Base-by-base conservation (phyloP, 2,329 filamentous ascomycete genomes). In the Cordyceps javanica region DNA sequence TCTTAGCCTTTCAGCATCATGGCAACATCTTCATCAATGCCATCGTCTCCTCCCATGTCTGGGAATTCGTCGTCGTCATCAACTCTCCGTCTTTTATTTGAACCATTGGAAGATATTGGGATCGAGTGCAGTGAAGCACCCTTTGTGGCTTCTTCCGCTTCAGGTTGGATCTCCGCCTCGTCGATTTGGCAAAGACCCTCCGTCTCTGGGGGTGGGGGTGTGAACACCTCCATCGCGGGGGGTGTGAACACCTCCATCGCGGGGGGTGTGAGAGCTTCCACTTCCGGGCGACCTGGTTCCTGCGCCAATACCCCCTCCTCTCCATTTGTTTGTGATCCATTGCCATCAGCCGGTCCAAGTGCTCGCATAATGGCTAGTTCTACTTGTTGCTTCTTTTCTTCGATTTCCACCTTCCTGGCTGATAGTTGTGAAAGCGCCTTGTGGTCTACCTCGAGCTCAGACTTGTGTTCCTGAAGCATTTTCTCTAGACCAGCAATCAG, bases 321-420 rank as follows among this genome's bases (percentile, higher is more conserved):
- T 50, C 77, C 71, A 9, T 76, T 75, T 3, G 77, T 75, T 3
- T 77, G 73, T 10, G 82, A 76, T 9, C 72, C 72, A 48, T 76
- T 73, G 21, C 76, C 74, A 58, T 82, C 79, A 9, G 85, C 81
- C 1, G 83, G 81, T 14, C 85, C 84, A 23, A 96, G 80, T 9
- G 90, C 90, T 53, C 88, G 85, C 82, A 99, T 91, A 64, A 99
- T 97, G 50, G 85, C 87, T 63, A 93, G 85, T 71, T 99, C 94
- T 8, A 99, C 91, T 49, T 94, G 88, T 54, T 87, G 85, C 72
- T 95, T 96, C 73, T 90, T 92, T 19, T 79, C 76, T 65, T 97
- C 92, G 16, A 91, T 90, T 57, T 86, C 84, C 2, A 76, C 73
- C 64, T 88, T 90, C 57, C 87, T 85, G n/a, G 76, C 77, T 3